Evolutionary conservation across 192 early-diverging fungal genomes (phyloP).

Genomic region (Allomyces macrogynus): DNA sequence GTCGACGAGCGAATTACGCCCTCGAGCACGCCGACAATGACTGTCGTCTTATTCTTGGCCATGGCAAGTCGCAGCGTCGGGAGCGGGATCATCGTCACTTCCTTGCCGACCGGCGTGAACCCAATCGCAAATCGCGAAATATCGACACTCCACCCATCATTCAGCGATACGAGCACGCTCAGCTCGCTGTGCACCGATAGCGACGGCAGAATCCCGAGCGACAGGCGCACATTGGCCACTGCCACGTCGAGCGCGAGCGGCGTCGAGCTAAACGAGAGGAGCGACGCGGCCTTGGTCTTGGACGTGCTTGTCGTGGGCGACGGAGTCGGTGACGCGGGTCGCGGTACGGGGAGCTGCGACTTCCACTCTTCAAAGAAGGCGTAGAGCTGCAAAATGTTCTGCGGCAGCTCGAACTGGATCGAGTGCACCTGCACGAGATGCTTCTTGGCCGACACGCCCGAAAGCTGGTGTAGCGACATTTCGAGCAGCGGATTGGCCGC

Average conservation of each 20-base stretch:
- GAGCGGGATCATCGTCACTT: neutral
- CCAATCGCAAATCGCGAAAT: neutral
- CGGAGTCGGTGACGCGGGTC: no score
- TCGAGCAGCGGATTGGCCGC: no score
- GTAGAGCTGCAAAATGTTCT: conserved; percentile 50
- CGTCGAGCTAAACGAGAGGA: no score
- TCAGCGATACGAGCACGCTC: neutral
- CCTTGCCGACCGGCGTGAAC: neutral
- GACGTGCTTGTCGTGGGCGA: no score
- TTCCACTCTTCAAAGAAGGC: conserved; percentile 59
- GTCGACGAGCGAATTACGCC: neutral
- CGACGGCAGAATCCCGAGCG: neutral
- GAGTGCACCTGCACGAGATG: conserved; percentile 16
- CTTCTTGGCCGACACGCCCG: neutral
- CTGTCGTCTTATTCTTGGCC: neutral
- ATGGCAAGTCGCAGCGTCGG: neutral
- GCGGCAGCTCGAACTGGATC: conserved; percentile 23
- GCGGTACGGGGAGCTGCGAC: neutral
- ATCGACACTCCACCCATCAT: neutral
- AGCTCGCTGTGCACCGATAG: neutral
- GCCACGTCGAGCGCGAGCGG: neutral
- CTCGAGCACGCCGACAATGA: neutral
- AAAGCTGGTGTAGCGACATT: no score
- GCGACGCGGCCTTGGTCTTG: no score
- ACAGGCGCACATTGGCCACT: neutral